Base-by-base conservation (phyloP, 2,329 filamentous ascomycete species). In the Pseudogymnoascus sp. region DNA sequence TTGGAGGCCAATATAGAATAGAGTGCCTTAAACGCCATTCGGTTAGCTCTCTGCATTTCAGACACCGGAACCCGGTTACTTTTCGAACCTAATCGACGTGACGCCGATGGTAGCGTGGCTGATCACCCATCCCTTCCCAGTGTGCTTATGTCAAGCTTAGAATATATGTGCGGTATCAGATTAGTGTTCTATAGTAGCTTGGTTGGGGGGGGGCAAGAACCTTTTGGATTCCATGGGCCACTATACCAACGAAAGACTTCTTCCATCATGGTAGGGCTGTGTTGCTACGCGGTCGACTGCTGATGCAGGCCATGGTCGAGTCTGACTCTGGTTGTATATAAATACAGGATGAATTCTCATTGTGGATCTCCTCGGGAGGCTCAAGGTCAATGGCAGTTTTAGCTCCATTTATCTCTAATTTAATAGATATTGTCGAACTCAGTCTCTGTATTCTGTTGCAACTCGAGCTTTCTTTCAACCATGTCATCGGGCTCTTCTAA, bases 61-160 rank as follows among this genome's bases (percentile, higher is more conserved):
- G 25, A 31, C 23, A 16, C 48, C 25, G 48, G 48, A 19, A 34
- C 10, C 48, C 48, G 48, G 48, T 34, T 31, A 34, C n/a, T 57
- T 57, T 10, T 19, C 48, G 25, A 34, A 19, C 25, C 25, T 19
- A 16, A 34, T 57, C 25, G 8, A 6, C 23, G 23, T 51, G 45
- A 25, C 45, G 21, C 21, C 3, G 7, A 28, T 10, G 4, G 48
- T 19, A 57, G 25, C 48, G 19, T 57, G 8, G 13, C 6, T 57
- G 14, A 13, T 28, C 25, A 34, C 21, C 48, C n/a, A 57, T 11
- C 48, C 25, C 21, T 16, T 34, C 6, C 25, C n/a, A 19, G n/a
- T 19, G n/a, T 57, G 48, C 48, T 57, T 57, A 57, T 57, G 48
- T 51, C 48, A 57, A 57, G 48, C n/a, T 57, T 57, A 57, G 8